These are phyloP conservation scores for Rhodotorula graminis DNA, from an alignment of 768 basidiomycete genomes.

Conservation along the genomic window DNA sequence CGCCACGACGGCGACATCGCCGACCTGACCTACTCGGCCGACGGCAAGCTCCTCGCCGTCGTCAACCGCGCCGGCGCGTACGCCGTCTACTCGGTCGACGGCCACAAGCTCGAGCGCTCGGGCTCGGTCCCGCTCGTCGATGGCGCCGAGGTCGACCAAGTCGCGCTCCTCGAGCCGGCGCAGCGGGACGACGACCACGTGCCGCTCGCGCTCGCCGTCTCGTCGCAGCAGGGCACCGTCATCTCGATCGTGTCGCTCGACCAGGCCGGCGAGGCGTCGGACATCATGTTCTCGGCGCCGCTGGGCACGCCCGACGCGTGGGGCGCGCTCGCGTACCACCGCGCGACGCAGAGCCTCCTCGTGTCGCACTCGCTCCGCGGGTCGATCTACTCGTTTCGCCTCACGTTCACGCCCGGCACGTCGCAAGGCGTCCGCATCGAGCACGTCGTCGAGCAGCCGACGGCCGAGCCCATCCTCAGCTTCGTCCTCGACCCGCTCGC, in stretches of 20 bases:
- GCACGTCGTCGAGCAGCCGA: slow-evolving; percentile 11
- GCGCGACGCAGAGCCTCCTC: not conserved
- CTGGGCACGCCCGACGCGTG: not conserved
- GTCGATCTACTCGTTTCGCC: slow-evolving; percentile 20
- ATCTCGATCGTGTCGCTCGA: not conserved
- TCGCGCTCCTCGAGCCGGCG: slow-evolving; percentile 2
- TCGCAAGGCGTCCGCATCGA: not conserved
- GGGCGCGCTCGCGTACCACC: slow-evolving; percentile 12
- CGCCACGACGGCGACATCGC: not conserved
- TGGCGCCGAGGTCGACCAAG: not conserved
- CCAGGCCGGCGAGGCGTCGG: not conserved
- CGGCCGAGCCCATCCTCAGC: not conserved
- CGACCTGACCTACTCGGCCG: slow-evolving; percentile 21
- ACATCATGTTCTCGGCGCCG: not conserved
- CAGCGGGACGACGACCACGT: not conserved
- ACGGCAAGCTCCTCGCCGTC: slow-evolving; percentile 2
- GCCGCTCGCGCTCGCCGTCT: slow-evolving; percentile 1
- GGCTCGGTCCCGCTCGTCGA: not conserved
- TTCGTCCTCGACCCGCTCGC: slow-evolving; percentile 1
- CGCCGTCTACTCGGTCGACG: not conserved
- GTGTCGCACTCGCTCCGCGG: slow-evolving; percentile 19
- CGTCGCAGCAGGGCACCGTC: not conserved
- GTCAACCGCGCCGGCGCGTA: not conserved
- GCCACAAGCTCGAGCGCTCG: not conserved
- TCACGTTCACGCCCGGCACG: slow-evolving; percentile 3